phyloP scores from a whole-genome alignment of 371 early-diverging fungal genomes.

The Dipsacomyces acuminosporus region DNA sequence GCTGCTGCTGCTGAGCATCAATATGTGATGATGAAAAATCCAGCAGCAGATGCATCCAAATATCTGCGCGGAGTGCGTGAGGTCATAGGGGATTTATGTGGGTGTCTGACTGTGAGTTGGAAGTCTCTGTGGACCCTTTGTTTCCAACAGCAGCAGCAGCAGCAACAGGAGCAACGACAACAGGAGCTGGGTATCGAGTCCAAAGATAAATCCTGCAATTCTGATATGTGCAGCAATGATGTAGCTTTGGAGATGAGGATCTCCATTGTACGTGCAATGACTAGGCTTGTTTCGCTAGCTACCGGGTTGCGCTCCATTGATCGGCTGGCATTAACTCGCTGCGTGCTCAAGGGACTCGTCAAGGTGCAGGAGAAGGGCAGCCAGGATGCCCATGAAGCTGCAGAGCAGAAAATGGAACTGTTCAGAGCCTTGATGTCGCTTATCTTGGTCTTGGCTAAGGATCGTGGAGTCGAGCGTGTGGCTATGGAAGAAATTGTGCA shows the following conservation, averaged over 20 bases:
- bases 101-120: slow-evolving; percentile 20
- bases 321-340: slow-evolving; percentile 10
- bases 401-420: slow-evolving; percentile 5
- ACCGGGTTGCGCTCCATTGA: slow-evolving; percentile 10
- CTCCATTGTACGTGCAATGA: slow-evolving; percentile 8
- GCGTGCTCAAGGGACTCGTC: slow-evolving; percentile 21
- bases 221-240: neutral
- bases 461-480: slow-evolving; percentile 10
- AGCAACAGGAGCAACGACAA: too few relatives aligned
- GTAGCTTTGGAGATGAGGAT: slow-evolving; percentile 3
- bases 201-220: too few relatives aligned
- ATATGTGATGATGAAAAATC: neutral
- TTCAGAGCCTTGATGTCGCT: slow-evolving; percentile 21
- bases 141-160: slow-evolving; percentile 12
- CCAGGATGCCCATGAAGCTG: neutral
- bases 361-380: slow-evolving; percentile 7
- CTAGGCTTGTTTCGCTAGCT: neutral
- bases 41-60: neutral
- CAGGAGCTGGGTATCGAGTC: too few relatives aligned
- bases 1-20: slow-evolving; percentile 9
- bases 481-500: slow-evolving; percentile 24
- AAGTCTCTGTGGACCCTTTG: slow-evolving; percentile 24
- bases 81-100: slow-evolving; percentile 15
- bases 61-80: slow-evolving; percentile 5
- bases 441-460: neutral